Percentiles rank a stretch among this genome's conserved stretches.
These are phyloP conservation scores for Trichoderma citrinoviride DNA, from an alignment of 2,329 filamentous ascomycete genomes.

Conservation along the genomic window DNA sequence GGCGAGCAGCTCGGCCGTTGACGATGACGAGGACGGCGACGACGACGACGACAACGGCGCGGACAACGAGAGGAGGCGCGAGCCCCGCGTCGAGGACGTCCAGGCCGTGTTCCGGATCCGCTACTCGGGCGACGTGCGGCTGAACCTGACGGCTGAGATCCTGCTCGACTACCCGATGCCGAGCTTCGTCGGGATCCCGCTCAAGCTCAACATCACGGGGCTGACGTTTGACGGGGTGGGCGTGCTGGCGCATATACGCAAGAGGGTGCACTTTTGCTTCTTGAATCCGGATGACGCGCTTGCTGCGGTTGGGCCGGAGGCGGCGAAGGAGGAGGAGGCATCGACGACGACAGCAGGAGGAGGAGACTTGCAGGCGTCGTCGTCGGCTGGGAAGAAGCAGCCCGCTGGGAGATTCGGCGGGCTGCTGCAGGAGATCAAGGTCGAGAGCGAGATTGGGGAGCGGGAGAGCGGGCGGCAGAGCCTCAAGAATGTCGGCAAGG, in stretches of 20 bases:
- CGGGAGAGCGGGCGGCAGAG: constrained; percentile 90
- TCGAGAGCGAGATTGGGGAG: constrained; percentile 96
- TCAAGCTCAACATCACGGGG: constrained; percentile 93
- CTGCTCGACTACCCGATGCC: constrained; percentile 98
- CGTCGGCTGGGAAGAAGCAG: constrained; percentile 30
- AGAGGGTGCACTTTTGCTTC: constrained; percentile 90
- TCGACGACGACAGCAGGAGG: background rate
- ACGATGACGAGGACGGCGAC: constrained; percentile 41
- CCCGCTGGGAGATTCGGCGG: constrained; percentile 56
- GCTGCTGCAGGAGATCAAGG: constrained; percentile 84
- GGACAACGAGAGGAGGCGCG: constrained; percentile 45
- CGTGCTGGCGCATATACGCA: constrained; percentile 86
- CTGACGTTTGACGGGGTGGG: constrained; percentile 94
- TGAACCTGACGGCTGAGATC: constrained; percentile 92
- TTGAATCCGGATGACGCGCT: constrained; percentile 87
- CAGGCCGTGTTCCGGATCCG: constrained; percentile 89
- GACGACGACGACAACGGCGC: constrained; percentile 34
- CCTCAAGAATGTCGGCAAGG: constrained; percentile 97
- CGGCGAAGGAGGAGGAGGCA: constrained; percentile 27
- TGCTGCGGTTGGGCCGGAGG: constrained; percentile 59
- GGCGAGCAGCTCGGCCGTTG: constrained; percentile 38
- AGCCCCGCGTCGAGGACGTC: constrained; percentile 79
- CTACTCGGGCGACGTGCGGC: constrained; percentile 81
- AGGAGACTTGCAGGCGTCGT: background rate
- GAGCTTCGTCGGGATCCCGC: constrained; percentile 91